Evolutionary conservation across 352 stramenopile genomes (phyloP), one percentile per base, ranked within the genome.

Genomic region (Plasmopara viticola): DNA sequence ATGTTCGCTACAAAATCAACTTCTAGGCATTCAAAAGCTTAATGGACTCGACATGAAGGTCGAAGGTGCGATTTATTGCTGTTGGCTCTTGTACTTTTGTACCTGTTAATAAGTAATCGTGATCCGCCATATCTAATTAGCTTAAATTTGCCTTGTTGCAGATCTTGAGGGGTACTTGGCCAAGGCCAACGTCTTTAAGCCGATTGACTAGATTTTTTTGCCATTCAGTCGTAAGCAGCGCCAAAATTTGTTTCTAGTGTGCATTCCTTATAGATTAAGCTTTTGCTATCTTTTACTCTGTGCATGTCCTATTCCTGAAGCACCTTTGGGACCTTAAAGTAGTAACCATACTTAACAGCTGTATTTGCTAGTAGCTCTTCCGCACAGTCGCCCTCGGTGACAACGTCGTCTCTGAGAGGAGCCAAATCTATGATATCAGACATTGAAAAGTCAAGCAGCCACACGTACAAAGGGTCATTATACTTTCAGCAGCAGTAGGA

Each of bases 101-200:
- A 20, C 38, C 29, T 61, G 25, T 25, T 25, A 3, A 25, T 25
- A 3, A 1, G 20, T 25, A 25, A 25, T 25, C 20, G 20, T 25
- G 20, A 25, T 25, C 20, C 20, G 3, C 20, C 20, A 25, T 43
- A 10, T 40, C 31, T 61, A 9, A 8, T 12, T 6, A 35, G 10
- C 10, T 8, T 4, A 12, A 35, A 35, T 12, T 15, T 42, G 28
- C 14, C 33, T 58, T 38, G 9, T 40, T 60, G 30, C 29, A 83
- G 85, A 96, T 61, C 60, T 97, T 38, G 89, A 97, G 49, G 87
- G 94, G 62, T 83, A 86, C 48, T 66, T 97, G 43, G 85, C 86
- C 0, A 71, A 86, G 14, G 70, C 72, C 4, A 73, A 86, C 28
- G 73, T 96, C 34, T 90, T 97, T 51, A 68, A 73, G 47, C 44